Percentiles rank a stretch among this genome's conserved stretches.
Evolutionary conservation across 495 filamentous ascomycete species (phyloP).

Genomic region (Polyplosphaeria fusca): DNA sequence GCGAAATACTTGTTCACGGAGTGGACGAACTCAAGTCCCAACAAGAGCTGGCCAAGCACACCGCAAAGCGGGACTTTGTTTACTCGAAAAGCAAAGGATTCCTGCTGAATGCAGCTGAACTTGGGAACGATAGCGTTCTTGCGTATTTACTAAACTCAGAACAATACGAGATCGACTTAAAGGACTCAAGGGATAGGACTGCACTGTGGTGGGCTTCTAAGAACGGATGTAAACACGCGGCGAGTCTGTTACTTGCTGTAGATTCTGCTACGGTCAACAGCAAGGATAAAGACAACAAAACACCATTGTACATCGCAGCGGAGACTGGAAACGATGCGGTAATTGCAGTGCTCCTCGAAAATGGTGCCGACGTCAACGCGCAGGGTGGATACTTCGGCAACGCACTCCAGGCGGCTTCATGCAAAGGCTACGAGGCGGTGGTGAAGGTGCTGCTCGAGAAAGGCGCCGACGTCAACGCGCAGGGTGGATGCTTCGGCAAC

Average conservation of each 20-base stretch:
- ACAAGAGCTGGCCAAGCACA: background rate
- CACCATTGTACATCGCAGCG: conserved; percentile 14
- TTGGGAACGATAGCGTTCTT: conserved; percentile 29
- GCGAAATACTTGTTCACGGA: background rate
- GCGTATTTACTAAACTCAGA: conserved; percentile 21
- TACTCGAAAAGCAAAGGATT: background rate
- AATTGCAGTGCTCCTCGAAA: conserved; percentile 31
- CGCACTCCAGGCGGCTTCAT: too few relatives aligned
- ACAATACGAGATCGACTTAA: conserved; percentile 11
- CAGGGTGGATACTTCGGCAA: too few relatives aligned
- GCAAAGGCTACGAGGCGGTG: too few relatives aligned
- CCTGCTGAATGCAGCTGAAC: background rate
- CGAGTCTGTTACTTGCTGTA: background rate
- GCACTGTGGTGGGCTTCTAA: conserved; percentile 32
- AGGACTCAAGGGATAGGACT: conserved; percentile 20
- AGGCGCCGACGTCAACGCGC: too few relatives aligned
- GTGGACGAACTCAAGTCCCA: conserved; percentile 28
- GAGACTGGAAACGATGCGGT: conserved; percentile 22
- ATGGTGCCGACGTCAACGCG: too few relatives aligned
- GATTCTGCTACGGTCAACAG: background rate
- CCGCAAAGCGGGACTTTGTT: background rate
- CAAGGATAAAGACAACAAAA: background rate
- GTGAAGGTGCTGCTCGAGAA: too few relatives aligned
- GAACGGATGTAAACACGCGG: background rate
- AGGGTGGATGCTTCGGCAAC: too few relatives aligned